These are phyloP conservation scores for Cladophialophora psammophila DNA, from an alignment of 2,329 filamentous ascomycete genomes.

Conservation along the genomic window DNA sequence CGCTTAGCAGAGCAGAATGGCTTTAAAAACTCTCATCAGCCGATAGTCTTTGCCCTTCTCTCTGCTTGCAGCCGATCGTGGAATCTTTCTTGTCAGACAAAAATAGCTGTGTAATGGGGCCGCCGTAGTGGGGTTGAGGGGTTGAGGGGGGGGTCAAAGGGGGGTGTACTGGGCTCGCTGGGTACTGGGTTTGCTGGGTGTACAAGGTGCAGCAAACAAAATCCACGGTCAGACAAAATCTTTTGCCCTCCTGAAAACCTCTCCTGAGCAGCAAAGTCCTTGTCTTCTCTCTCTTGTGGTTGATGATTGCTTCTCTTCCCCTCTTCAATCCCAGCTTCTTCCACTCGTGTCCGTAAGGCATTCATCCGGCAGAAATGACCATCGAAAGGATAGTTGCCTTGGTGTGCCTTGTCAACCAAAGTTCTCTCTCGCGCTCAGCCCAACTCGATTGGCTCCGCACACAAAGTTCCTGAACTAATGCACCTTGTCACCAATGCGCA, in stretches of 20 bases:
- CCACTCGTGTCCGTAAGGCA: background rate
- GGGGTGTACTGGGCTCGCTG: no score
- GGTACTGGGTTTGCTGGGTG: no score
- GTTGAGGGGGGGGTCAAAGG: no score
- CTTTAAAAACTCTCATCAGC: no score
- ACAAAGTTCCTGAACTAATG: constrained; percentile 25
- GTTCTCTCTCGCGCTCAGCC: constrained; percentile 5
- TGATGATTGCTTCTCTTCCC: no score
- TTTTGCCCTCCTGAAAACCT: background rate
- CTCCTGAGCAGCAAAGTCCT: background rate
- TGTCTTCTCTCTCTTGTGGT: background rate
- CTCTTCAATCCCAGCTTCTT: background rate
- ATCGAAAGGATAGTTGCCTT: background rate
- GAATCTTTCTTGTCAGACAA: background rate
- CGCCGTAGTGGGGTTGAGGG: no score
- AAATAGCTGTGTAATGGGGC: background rate
- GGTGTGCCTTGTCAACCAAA: constrained; percentile 23
- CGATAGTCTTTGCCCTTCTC: no score
- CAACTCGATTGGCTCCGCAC: background rate
- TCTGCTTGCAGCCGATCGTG: no score
- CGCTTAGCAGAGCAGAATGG: no score
- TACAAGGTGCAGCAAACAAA: no score
- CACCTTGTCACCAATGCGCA: constrained; percentile 10
- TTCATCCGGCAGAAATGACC: background rate
- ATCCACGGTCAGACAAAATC: background rate